Conservation (phyloP, 306 rosid genomes). For the Argentina anserina region DNA sequence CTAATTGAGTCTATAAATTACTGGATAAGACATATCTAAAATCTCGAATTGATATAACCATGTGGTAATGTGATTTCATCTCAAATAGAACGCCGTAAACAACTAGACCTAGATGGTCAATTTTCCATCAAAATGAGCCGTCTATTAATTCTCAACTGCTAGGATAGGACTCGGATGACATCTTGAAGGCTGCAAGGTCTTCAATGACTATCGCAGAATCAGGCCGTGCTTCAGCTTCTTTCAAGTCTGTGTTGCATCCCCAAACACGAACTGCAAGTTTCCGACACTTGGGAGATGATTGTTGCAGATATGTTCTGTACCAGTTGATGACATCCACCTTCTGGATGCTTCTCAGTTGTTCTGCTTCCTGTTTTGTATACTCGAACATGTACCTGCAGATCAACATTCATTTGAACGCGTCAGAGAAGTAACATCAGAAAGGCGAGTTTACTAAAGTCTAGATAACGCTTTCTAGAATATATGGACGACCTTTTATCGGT, state of each 20-base stretch:
- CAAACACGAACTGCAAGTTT: slow-evolving; percentile 68
- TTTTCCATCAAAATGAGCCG: slow-evolving; percentile 1
- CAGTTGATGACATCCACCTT: slow-evolving; percentile 69
- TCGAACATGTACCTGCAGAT: slow-evolving; percentile 77
- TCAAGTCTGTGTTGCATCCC: slow-evolving; percentile 77
- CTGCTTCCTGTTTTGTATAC: slow-evolving; percentile 70
- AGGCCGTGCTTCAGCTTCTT: slow-evolving; percentile 40
- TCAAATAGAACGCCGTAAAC: slow-evolving; percentile 11
- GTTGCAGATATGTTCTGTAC: slow-evolving; percentile 63
- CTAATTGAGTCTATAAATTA: no score
- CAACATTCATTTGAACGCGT: slow-evolving; percentile 10
- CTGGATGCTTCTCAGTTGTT: slow-evolving; percentile 51
- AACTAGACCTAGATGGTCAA: not conserved
- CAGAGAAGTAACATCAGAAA: not conserved
- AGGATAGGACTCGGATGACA: slow-evolving; percentile 57
- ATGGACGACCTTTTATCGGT: slow-evolving; percentile 61
- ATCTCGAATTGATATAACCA: no score
- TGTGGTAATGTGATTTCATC: no score
- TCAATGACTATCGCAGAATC: slow-evolving; percentile 43
- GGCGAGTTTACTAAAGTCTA: not conserved
- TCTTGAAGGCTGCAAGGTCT: slow-evolving; percentile 61
- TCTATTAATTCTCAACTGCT: slow-evolving; percentile 36
- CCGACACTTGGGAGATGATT: slow-evolving; percentile 68
- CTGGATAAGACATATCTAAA: no score
- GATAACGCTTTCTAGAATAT: slow-evolving; percentile 3